Percentiles rank a stretch among this genome's conserved stretches.
phyloP scores from a whole-genome alignment of 257 asterid genomes.

The Solanum neorickii region DNA sequence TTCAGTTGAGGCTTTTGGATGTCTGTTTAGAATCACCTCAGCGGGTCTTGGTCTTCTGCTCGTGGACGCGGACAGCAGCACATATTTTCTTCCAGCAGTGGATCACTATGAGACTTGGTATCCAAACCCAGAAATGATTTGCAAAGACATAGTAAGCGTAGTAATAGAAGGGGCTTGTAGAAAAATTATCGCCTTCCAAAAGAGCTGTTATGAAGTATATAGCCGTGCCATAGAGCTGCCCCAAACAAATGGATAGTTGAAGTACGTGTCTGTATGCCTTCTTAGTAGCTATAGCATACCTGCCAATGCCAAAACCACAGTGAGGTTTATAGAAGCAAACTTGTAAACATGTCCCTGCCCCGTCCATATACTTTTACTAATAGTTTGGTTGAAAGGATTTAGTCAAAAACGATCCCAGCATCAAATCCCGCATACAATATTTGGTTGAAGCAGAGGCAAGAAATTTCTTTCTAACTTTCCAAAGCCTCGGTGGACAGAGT shows the following conservation, averaged over 20 bases:
- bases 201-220: conserved; percentile 57
- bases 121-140: conserved; percentile 68
- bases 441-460: neutral
- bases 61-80: conserved; percentile 39
- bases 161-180: conserved; percentile 41
- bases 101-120: conserved; percentile 48
- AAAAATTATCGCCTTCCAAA: conserved; percentile 85
- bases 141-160: conserved; percentile 57
- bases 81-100: conserved; percentile 75
- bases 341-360: neutral
- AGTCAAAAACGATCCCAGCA: neutral
- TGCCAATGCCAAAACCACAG: conserved; percentile 10
- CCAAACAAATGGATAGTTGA: conserved; percentile 72
- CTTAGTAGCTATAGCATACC: conserved; percentile 78
- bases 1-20: neutral
- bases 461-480: neutral
- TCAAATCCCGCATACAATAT: neutral
- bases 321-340: neutral
- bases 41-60: conserved; percentile 49
- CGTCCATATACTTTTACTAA: neutral
- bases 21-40: conserved; percentile 6
- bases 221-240: conserved; percentile 79
- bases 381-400: neutral
- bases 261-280: conserved; percentile 58
- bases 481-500: neutral